A percentile compares a stretch with the other conserved stretches of the same genome.
Conservation (phyloP, 23 red algal species). For the Gracilaria caudata region DNA sequence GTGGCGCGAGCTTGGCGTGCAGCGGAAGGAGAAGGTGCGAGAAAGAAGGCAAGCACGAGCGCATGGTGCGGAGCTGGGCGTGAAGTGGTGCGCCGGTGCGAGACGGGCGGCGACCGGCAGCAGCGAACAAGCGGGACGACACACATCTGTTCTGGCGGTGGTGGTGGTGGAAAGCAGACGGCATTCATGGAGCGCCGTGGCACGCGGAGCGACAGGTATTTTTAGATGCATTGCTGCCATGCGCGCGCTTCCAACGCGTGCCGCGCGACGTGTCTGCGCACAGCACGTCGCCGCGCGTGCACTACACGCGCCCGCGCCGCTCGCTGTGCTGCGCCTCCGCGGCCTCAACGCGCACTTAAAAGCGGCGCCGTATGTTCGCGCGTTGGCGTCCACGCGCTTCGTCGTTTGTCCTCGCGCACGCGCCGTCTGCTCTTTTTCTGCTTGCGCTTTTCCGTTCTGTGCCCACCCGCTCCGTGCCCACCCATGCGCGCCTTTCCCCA, state of each 20-base stretch:
- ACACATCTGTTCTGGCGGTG: neutral
- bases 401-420: neutral
- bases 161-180: neutral
- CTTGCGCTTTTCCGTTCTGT: too few relatives aligned
- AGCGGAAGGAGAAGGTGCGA: slow-evolving; percentile 32
- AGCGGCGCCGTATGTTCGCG: neutral
- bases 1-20: slow-evolving; percentile 12
- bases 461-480: neutral
- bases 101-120: neutral
- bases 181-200: too few relatives aligned
- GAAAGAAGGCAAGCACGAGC: neutral
- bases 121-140: neutral
- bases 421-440: neutral
- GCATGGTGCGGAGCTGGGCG: slow-evolving; percentile 2
- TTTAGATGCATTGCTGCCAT: neutral
- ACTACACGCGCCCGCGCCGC: slow-evolving; percentile 6
- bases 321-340: neutral
- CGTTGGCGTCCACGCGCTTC: neutral
- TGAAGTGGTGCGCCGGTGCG: neutral
- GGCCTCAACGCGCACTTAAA: neutral
- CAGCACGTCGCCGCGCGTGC: neutral
- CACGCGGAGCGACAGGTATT: neutral
- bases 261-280: slow-evolving; percentile 1
- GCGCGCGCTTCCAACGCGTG: slow-evolving; percentile 16
- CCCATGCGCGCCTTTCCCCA: slow-evolving; percentile 22